A percentile compares a stretch with the other conserved stretches of the same genome.
phyloP scores from a whole-genome alignment of 768 basidiomycete species.

The Coprinopsis strossmayeri region DNA sequence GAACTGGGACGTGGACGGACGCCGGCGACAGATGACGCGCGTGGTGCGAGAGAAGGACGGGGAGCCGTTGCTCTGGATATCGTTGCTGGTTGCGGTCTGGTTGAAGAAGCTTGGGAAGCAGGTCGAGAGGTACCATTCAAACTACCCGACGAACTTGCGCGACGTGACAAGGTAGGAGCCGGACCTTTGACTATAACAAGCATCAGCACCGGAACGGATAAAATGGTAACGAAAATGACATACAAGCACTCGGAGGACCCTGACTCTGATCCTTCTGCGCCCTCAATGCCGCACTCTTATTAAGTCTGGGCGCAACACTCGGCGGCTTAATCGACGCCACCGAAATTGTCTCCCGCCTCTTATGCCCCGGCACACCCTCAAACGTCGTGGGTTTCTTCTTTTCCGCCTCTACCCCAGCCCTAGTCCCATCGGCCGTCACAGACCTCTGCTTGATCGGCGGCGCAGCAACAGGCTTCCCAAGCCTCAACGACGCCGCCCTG shows the following conservation, averaged over 20 bases:
- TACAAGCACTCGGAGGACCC: constrained; percentile 62
- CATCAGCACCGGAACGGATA: neutral
- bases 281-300: constrained; percentile 72
- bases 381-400: constrained; percentile 42
- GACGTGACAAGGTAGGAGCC: constrained; percentile 38
- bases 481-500: constrained; percentile 62
- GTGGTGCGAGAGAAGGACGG: constrained; percentile 19
- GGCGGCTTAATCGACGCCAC: constrained; percentile 67
- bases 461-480: constrained; percentile 42
- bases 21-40: constrained; percentile 37
- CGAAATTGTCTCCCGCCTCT: constrained; percentile 66
- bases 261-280: constrained; percentile 46
- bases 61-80: neutral
- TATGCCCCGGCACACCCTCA: constrained; percentile 81
- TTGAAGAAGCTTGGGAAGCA: neutral
- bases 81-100: neutral
- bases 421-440: constrained; percentile 6
- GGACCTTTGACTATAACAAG: constrained; percentile 38
- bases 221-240: constrained; percentile 21
- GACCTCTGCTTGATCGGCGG: constrained; percentile 34
- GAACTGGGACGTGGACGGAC: constrained; percentile 11
- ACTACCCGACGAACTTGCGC: constrained; percentile 33
- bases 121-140: constrained; percentile 15
- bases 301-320: constrained; percentile 60
- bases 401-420: constrained; percentile 9